Evolutionary conservation across 495 filamentous ascomycete genomes (phyloP).

Genomic region (Penicillium fimorum): DNA sequence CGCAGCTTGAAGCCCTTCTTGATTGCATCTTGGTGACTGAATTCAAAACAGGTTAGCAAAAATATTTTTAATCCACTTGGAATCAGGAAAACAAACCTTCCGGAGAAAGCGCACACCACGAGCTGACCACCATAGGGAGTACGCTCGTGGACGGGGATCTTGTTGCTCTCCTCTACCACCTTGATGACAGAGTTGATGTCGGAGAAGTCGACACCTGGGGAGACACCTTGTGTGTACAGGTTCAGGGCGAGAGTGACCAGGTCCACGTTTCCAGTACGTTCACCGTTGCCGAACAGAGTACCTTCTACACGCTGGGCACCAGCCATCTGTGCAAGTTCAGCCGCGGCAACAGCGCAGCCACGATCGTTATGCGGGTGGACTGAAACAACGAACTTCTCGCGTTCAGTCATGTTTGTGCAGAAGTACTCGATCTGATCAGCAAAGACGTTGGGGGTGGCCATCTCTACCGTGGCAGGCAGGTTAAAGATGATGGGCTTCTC

Average conservation of each 20-base stretch:
- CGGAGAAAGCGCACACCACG: slow-evolving; percentile 18
- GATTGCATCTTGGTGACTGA: slow-evolving; percentile 92
- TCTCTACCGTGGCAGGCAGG: slow-evolving; percentile 92
- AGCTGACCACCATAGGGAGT: slow-evolving; percentile 82
- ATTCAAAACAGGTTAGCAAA: slow-evolving; percentile 62
- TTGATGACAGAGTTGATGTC: slow-evolving; percentile 86
- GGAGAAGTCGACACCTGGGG: slow-evolving; percentile 87
- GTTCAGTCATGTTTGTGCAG: slow-evolving; percentile 73
- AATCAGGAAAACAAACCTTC: slow-evolving; percentile 9
- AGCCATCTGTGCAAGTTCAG: slow-evolving; percentile 96
- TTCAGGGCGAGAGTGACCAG: slow-evolving; percentile 93
- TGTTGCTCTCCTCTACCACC: slow-evolving; percentile 87
- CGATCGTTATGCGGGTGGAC: slow-evolving; percentile 94
- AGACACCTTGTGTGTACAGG: slow-evolving; percentile 92
- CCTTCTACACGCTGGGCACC: slow-evolving; percentile 94
- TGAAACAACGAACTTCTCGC: slow-evolving; percentile 78
- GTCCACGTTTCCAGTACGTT: slow-evolving; percentile 95
- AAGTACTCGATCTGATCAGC: slow-evolving; percentile 98
- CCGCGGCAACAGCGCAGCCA: slow-evolving; percentile 83
- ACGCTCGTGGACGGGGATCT: slow-evolving; percentile 88
- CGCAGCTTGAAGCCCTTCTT: slow-evolving; percentile 90
- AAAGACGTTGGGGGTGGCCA: slow-evolving; percentile 94
- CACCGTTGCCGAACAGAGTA: slow-evolving; percentile 93
- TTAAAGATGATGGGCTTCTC: slow-evolving; percentile 96
- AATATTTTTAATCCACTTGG: slow-evolving; percentile 31